Base-by-base conservation (phyloP, 2,329 filamentous ascomycete species). In the Zarea fungicola region DNA sequence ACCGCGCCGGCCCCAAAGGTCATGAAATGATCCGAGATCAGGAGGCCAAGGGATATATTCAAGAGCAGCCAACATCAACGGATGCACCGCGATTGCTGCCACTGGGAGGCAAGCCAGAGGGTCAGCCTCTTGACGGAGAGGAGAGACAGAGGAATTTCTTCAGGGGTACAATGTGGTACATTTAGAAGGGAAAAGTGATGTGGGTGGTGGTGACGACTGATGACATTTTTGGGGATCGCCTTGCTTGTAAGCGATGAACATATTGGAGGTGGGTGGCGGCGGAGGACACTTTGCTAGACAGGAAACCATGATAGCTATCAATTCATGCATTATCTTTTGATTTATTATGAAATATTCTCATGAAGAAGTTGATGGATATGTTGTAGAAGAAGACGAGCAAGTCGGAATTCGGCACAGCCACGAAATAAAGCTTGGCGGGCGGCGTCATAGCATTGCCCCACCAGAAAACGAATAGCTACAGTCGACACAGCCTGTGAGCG, bases 91-190 rank as follows among this genome's bases (percentile, higher is more conserved):
- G 51, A 5, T 43, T 69, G 52, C 58, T 69, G 18, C 47, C 54
- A 3, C 57, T 69, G 18, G 66, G 66, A 48, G 62, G 61, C 3
- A 49, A 45, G 9, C 42, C 45, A 1, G 53, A 56, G 23, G 46
- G n/a, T n/a, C 37, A 55, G 4, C 60, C 61, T 5, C 39, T 47
- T 8, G 47, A 56, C 0, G 65, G 60, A 3, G 67, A 70, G 52
- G 36, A 58, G 37, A 56, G 60, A 2, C 65, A 67, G 52, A 56
- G 66, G 6, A 48, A 60, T 2, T 70, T 70, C 42, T 63, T 70
- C 58, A 59, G 60, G 18, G 45, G 56, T 21, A 72, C 69, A 7
- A 73, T 73, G 69, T 73, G 71, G 71, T 73, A 64, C 54, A 72
- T 73, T 44, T 73, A 57, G n/a, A 55, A 29, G 19, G 2, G 5